Evolutionary conservation across 2,329 filamentous ascomycete species (phyloP), one percentile per base, ranked within the genome.

Genomic region (Colletotrichum musicola): DNA sequence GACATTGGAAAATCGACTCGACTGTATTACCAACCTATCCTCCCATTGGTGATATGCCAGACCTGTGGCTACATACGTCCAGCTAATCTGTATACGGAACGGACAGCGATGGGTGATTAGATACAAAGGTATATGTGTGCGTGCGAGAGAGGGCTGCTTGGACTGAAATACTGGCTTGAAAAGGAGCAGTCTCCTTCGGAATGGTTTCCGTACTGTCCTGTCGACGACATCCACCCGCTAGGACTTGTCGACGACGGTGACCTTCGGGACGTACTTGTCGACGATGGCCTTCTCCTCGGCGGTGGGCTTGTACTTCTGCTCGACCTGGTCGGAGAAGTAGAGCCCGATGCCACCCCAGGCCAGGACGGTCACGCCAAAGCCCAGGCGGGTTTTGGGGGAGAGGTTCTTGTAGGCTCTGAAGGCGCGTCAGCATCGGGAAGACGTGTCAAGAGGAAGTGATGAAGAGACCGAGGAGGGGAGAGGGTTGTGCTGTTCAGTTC

Each of bases 281-380:
- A 97, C 78, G 13, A 87, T 87, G 68, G 89, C 88, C 77, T 89
- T 90, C 76, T 97, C 94, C 75, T 92, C 84, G 70, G 93, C 89
- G 1, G 89, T 91, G 1, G 94, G 88, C 46, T 87, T 89, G 78
- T 93, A 87, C 49, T 86, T 89, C 76, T 92, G 87, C 80, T 95
- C 94, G 16, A 91, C 89, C 65, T 85, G 85, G 76, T 95, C 92
- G 5, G 92, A 89, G 18, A 93, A 76, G 76, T 91, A 90, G n/a
- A 96, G 85, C 16, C 93, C 95, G 47, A 89, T 82, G 47, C 84
- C 82, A 14, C 93, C 93, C 88, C 94, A 97, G 40, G 88, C 88
- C 75, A 97, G 89, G 72, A 97, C 81, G 73, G 90, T 92, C 56
- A 89, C 77, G 73, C 95, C 95, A 71, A 97, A 85, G 55, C 90